Evolutionary conservation across 306 rosid genomes (phyloP).

Genomic region (Erythrophleum fordii): DNA sequence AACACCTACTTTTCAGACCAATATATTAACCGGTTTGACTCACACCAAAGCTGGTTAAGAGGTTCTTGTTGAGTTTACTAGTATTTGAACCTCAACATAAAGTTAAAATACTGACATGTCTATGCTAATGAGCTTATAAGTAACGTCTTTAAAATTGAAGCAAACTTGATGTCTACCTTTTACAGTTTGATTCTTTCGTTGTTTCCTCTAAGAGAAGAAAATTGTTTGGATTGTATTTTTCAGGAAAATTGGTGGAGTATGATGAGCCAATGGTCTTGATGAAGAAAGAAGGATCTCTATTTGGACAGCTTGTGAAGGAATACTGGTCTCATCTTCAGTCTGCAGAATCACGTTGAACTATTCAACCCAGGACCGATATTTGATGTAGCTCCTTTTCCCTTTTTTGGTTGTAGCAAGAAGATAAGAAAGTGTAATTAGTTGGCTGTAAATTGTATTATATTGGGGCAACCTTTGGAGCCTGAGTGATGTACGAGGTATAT

Average conservation of each 20-base stretch:
- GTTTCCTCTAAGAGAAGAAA: not conserved
- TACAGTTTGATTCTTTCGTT: not conserved
- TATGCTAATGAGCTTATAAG: no score
- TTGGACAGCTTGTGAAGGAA: constrained; percentile 80
- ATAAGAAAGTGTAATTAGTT: not conserved
- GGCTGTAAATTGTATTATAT: constrained; percentile 24
- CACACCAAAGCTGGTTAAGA: not conserved
- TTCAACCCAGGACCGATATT: constrained; percentile 32
- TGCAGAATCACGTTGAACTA: constrained; percentile 58
- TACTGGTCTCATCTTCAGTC: constrained; percentile 88
- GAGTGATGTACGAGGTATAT: not conserved
- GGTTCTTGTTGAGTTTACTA: not conserved
- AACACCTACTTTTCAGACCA: no score
- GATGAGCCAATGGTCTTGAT: constrained; percentile 78
- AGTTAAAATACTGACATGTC: no score
- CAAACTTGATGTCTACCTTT: not conserved
- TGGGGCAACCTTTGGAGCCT: constrained; percentile 19
- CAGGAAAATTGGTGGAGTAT: constrained; percentile 82
- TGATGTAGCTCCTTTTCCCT: not conserved
- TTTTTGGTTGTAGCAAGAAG: not conserved
- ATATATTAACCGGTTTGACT: not conserved
- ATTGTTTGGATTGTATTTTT: constrained; percentile 34
- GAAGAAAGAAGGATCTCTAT: constrained; percentile 78
- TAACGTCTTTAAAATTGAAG: no score
- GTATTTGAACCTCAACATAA: not conserved